Base-by-base conservation (phyloP, 352 stramenopile species). In the Phytophthora foliorum region DNA sequence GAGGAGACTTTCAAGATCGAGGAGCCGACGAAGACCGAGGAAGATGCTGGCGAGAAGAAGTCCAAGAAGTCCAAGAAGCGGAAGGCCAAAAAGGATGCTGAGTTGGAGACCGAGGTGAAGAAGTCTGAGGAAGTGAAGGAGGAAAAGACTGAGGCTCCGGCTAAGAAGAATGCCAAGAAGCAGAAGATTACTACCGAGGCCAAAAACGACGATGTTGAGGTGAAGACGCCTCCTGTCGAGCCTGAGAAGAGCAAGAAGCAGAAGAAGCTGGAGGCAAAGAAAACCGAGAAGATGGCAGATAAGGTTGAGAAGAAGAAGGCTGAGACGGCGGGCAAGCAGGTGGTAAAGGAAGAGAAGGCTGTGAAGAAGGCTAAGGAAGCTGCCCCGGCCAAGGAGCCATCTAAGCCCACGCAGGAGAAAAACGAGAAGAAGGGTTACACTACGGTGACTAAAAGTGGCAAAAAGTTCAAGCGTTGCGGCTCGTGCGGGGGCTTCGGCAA, bases 401-500 rank as follows among this genome's bases (percentile, higher is more conserved):
- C 27, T 1, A 76, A 82, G 46, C 14, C 9, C 1, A 78, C 70
- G 59, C 58, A 68, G 57, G 57, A 70, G 38, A 67, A 75, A 42
- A 25, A 13, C 10, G 59, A 67, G 32, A 52, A 81, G 68, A 72
- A 75, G 44, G 53, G 63, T 34, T 67, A 75, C 38, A 57, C 72
- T 29, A 63, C 76, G 0, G 69, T 94, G 9, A 74, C 81, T 29
- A 88, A 78, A 46, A 94, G 83, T 39, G 85, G 87, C 27, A 78
- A 89, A 54, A 90, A 89, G 63, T 92, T 94, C 69, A 85, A 84
- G 60, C 86, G 88, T 19, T 96, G 88, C 45, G 63, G 44, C 7
- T 68, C 62, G 29, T 96, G 88, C 59, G 79, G 84, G 11, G 88
- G 88, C 17, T 90, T 82, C 63, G 88, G 88, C 71, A 94, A 93